These are phyloP conservation scores for Pezizomycotina sp. DNA, from an alignment of 2,329 filamentous ascomycete genomes.

Conservation along the genomic window DNA sequence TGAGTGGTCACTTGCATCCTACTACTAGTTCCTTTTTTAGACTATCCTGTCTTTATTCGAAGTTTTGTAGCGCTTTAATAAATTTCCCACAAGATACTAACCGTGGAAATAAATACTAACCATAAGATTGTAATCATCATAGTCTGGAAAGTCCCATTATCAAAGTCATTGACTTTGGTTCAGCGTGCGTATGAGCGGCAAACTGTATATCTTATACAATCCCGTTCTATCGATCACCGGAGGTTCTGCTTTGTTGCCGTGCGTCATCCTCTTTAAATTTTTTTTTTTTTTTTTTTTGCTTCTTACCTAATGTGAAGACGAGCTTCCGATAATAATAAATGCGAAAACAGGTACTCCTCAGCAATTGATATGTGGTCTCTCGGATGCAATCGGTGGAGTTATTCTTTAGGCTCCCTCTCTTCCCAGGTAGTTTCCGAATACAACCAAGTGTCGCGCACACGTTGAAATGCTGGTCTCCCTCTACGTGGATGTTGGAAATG, in stretches of 20 bases:
- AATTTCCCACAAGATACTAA: too few species aligned
- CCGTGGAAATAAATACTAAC: too few species aligned
- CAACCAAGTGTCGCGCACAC: conserved; percentile 90
- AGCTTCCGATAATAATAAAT: too few species aligned
- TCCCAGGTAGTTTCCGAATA: conserved; percentile 98
- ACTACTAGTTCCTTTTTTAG: too few species aligned
- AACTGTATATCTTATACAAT: conserved; percentile 98
- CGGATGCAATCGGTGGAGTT: conserved; percentile 92
- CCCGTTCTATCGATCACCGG: conserved; percentile 94
- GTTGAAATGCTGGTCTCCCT: conserved; percentile 96
- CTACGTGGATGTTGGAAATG: conserved; percentile 98
- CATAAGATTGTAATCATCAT: too few species aligned
- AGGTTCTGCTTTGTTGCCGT: conserved; percentile 85
- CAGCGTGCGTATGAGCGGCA: conserved; percentile 94
- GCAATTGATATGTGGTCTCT: conserved; percentile 99
- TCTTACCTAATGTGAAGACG: conserved; percentile 14
- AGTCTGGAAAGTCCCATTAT: conserved; percentile 94
- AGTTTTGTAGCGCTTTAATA: too few species aligned
- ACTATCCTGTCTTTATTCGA: too few species aligned
- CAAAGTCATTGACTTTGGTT: conserved; percentile 99
- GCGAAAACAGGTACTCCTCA: conserved; percentile 61
- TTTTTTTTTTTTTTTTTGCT: background rate
- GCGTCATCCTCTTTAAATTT: conserved; percentile 25
- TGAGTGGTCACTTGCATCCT: too few species aligned
- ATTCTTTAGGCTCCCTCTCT: conserved; percentile 83